A percentile compares a stretch with the other conserved stretches of the same genome.
Conservation (phyloP, 257 asterid species). For the Solanum stenotomum region DNA sequence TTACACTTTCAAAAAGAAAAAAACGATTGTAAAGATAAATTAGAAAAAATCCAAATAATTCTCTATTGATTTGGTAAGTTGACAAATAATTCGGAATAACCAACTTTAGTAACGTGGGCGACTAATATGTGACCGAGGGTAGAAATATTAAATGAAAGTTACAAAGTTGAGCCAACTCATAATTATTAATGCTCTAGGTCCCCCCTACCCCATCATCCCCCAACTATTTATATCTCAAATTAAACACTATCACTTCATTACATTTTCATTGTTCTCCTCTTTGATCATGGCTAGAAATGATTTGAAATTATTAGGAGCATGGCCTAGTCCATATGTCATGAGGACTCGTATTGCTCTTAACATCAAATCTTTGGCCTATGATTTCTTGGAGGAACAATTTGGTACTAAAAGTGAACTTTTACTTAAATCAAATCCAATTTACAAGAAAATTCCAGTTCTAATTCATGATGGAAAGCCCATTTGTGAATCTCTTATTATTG, state of each 20-base stretch:
- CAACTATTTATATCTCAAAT: background rate
- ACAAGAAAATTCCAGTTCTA: constrained; percentile 29
- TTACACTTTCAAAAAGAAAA: no score
- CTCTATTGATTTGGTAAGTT: no score
- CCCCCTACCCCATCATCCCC: background rate
- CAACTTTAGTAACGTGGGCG: no score
- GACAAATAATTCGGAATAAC: background rate
- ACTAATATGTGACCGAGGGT: no score
- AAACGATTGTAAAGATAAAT: no score
- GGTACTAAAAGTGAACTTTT: constrained; percentile 21
- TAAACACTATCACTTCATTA: background rate
- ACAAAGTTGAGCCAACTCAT: background rate
- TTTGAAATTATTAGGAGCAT: constrained; percentile 20
- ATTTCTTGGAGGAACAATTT: constrained; percentile 17
- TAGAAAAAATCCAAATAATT: no score
- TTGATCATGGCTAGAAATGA: constrained; percentile 2
- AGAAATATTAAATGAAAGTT: background rate
- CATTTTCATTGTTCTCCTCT: background rate
- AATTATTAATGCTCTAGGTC: background rate
- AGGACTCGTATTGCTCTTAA: constrained; percentile 21
- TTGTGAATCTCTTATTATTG: constrained; percentile 20
- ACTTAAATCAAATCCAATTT: constrained; percentile 24
- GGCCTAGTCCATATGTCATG: constrained; percentile 24
- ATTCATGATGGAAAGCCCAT: constrained; percentile 14
- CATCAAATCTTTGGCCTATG: constrained; percentile 13